Conservation (phyloP, 1,139 yeast genomes). For the Blastobotrys indianensis region DNA sequence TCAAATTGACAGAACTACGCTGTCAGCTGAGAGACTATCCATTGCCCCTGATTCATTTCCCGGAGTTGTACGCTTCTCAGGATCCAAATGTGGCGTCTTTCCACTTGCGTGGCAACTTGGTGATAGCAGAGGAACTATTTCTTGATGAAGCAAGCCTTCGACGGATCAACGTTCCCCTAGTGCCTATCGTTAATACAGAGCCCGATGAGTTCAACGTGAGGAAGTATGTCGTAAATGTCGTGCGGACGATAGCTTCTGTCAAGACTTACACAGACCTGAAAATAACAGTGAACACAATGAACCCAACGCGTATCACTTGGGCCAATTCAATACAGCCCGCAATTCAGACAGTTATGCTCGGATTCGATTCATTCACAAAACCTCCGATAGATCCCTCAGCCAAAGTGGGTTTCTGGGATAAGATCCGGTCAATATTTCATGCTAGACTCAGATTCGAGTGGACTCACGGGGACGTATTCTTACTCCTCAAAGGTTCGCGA, state of each 20-base stretch:
- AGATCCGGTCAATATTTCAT: slow-evolving; percentile 55
- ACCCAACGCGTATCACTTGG: slow-evolving; percentile 73
- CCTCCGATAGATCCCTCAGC: slow-evolving; percentile 82
- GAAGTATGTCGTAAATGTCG: slow-evolving; percentile 53
- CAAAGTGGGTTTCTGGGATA: slow-evolving; percentile 76
- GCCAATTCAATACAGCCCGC: slow-evolving; percentile 83
- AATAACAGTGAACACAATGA: slow-evolving; percentile 49
- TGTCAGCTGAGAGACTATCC: slow-evolving; percentile 66
- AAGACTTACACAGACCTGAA: slow-evolving; percentile 62
- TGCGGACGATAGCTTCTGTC: slow-evolving; percentile 72
- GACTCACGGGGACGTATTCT: slow-evolving; percentile 44
- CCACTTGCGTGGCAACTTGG: slow-evolving; percentile 45
- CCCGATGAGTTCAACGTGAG: slow-evolving; percentile 33
- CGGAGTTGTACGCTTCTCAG: slow-evolving; percentile 35
- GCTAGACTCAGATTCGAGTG: slow-evolving; percentile 47
- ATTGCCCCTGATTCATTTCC: slow-evolving; percentile 46
- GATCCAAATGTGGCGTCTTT: slow-evolving; percentile 29
- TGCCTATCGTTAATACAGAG: slow-evolving; percentile 38
- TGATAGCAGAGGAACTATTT: slow-evolving; percentile 50
- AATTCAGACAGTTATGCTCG: slow-evolving; percentile 71
- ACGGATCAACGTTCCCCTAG: slow-evolving; percentile 57
- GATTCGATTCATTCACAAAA: slow-evolving; percentile 76
- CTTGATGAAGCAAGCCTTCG: slow-evolving; percentile 47
- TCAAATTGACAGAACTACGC: slow-evolving; percentile 47
- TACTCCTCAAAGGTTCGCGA: slow-evolving; percentile 61